Evolutionary conservation across 164 flowering plant genomes (phyloP).

Genomic region (Euptelea pleiosperma): DNA sequence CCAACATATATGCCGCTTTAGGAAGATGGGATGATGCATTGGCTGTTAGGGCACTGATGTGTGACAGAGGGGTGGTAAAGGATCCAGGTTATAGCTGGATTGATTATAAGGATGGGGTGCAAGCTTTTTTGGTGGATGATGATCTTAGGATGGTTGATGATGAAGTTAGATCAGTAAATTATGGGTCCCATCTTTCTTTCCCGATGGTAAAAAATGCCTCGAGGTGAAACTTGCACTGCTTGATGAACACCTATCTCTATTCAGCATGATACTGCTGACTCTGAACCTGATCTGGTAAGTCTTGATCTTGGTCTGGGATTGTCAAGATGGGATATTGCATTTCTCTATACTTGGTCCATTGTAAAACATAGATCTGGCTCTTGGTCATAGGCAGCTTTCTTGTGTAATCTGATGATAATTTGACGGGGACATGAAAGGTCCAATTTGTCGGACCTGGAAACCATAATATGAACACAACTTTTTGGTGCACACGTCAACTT

Average conservation of each 20-base stretch:
- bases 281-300: too few relatives aligned
- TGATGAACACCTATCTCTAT: background rate
- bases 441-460: too few relatives aligned
- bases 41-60: slow-evolving; percentile 53
- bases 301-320: too few relatives aligned
- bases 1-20: slow-evolving; percentile 63
- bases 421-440: too few relatives aligned
- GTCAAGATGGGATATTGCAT: too few relatives aligned
- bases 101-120: slow-evolving; percentile 30
- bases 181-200: background rate
- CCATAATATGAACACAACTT: too few relatives aligned
- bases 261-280: too few relatives aligned
- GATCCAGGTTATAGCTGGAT: slow-evolving; percentile 70
- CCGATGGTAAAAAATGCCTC: background rate
- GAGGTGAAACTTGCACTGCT: background rate
- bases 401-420: too few relatives aligned
- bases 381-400: too few relatives aligned
- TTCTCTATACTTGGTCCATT: too few relatives aligned
- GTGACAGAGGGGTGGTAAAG: slow-evolving; percentile 39
- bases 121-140: slow-evolving; percentile 28
- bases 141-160: slow-evolving; percentile 15
- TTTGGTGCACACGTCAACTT: too few relatives aligned
- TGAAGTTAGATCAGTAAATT: slow-evolving; percentile 6
- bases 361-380: too few relatives aligned
- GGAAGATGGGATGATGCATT: slow-evolving; percentile 81